Evolutionary conservation across 371 early-diverging fungal genomes (phyloP), one percentile per base, ranked within the genome.

Genomic region (Mucor plumbeus): DNA sequence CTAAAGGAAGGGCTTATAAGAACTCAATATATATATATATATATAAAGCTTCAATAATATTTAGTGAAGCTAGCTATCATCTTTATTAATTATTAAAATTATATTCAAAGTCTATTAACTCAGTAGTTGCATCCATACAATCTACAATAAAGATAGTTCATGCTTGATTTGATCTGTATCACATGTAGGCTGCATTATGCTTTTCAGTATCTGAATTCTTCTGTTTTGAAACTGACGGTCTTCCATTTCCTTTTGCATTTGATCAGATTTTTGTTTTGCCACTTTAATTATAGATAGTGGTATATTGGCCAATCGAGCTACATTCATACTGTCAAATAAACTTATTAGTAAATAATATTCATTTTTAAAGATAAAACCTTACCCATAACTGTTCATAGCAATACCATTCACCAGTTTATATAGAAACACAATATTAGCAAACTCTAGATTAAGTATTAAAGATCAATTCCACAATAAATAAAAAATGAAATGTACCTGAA

Each of bases 361-460:
- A 26, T 43, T n/a, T 7, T 19, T 31, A 15, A 13, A 41, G 1
- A 35, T 54, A 4, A 31, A 15, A 8, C 31, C 34, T 47, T 83
- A 91, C 90, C 91, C 96, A 68, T 91, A 95, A 48, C 92, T 92
- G 59, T 85, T 80, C 14, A 76, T 61, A 0, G 93, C 92, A 0
- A 93, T 83, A 0, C 99, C 98, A 5, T 84, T 78, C 0, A 82
- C 87, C 8, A 97, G 77, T 72, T 93, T 94, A 80, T 97, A 97
- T 70, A 95, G 75, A 79, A 97, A 98, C 6, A 93, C 86, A 39
- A 97, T 82, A 38, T 76, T 43, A 59, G 76, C 53, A 63, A 64
- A n/a, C 7, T 62, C 67, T 62, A 58, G 9, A n/a, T 59, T 64
- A 17, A 44, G 44, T 44, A 5, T 43, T 26, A 26, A 26, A 26